Conservation (phyloP, 2,329 filamentous ascomycete genomes). For the Aspergillus fumigatus region DNA sequence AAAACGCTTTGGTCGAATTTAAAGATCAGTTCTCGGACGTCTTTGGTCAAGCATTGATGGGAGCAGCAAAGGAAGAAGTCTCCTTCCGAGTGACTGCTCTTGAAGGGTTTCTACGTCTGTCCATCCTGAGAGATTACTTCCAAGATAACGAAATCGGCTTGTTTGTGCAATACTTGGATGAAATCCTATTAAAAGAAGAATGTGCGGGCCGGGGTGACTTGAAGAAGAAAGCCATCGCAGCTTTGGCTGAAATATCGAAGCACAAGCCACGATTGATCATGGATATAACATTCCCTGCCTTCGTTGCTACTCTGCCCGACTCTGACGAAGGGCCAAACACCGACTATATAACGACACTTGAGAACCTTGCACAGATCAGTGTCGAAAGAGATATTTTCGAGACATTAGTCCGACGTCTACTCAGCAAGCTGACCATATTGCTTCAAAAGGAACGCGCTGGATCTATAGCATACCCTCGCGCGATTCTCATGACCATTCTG, state of each 20-base stretch:
- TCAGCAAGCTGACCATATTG: slow-evolving; percentile 58
- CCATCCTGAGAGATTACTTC: slow-evolving; percentile 44
- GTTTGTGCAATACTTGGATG: slow-evolving; percentile 55
- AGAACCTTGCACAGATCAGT: slow-evolving; percentile 61
- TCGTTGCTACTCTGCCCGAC: slow-evolving; percentile 61
- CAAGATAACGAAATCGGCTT: slow-evolving; percentile 50
- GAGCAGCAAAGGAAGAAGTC: slow-evolving; percentile 47
- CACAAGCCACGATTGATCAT: slow-evolving; percentile 59
- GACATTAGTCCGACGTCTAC: slow-evolving; percentile 57
- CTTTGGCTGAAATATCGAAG: slow-evolving; percentile 58
- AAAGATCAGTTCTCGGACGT: slow-evolving; percentile 51
- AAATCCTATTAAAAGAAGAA: slow-evolving; percentile 58
- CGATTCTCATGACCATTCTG: slow-evolving; percentile 57
- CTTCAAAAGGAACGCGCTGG: slow-evolving; percentile 46
- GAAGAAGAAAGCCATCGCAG: slow-evolving; percentile 54
- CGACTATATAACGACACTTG: slow-evolving; percentile 54
- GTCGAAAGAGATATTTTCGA: slow-evolving; percentile 60
- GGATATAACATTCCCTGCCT: slow-evolving; percentile 61
- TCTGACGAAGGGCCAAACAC: slow-evolving; percentile 43
- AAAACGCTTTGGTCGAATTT: slow-evolving; percentile 45
- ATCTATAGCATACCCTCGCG: slow-evolving; percentile 52
- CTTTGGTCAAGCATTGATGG: slow-evolving; percentile 53
- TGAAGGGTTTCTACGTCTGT: slow-evolving; percentile 45
- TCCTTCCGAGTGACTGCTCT: slow-evolving; percentile 48
- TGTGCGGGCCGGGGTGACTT: slow-evolving; percentile 53